Conservation (phyloP, 2,329 filamentous ascomycete species). For the Fusarium denticulatum region DNA sequence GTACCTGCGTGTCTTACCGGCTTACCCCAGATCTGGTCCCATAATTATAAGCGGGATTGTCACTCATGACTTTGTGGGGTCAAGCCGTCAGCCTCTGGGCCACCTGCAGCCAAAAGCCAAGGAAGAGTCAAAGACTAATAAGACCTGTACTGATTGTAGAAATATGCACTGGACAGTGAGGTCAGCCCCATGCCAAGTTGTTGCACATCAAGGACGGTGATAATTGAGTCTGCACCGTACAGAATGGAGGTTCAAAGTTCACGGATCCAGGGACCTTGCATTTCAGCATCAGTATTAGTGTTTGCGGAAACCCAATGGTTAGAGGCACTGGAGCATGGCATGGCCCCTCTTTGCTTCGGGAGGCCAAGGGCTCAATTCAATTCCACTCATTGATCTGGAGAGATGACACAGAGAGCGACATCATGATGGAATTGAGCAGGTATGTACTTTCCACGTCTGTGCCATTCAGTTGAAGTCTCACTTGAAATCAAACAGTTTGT, state of each 20-base stretch:
- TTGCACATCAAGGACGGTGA: not conserved
- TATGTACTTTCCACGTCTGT: not conserved
- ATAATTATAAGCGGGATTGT: constrained; percentile 16
- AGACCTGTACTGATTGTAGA: constrained; percentile 11
- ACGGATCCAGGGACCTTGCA: not conserved
- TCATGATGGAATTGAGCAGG: constrained; percentile 5
- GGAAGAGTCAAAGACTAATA: not conserved
- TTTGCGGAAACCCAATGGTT: not conserved
- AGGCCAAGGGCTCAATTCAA: constrained; percentile 17
- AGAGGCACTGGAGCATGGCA: not conserved
- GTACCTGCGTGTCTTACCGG: constrained; percentile 33
- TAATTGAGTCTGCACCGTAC: not conserved
- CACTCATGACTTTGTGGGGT: not conserved
- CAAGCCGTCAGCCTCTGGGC: constrained; percentile 8
- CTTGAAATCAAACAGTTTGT: not conserved
- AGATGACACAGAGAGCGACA: constrained; percentile 13
- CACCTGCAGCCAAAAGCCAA: not conserved
- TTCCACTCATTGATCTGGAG: constrained; percentile 20
- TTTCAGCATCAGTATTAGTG: not conserved
- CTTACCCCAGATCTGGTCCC: constrained; percentile 35
- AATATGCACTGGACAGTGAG: constrained; percentile 1
- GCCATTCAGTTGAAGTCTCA: not conserved
- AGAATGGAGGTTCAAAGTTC: not conserved
- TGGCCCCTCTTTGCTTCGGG: constrained; percentile 1
- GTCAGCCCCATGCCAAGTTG: not conserved